phyloP scores from a whole-genome alignment of 495 filamentous ascomycete genomes.

The Emericellopsis terricola region DNA sequence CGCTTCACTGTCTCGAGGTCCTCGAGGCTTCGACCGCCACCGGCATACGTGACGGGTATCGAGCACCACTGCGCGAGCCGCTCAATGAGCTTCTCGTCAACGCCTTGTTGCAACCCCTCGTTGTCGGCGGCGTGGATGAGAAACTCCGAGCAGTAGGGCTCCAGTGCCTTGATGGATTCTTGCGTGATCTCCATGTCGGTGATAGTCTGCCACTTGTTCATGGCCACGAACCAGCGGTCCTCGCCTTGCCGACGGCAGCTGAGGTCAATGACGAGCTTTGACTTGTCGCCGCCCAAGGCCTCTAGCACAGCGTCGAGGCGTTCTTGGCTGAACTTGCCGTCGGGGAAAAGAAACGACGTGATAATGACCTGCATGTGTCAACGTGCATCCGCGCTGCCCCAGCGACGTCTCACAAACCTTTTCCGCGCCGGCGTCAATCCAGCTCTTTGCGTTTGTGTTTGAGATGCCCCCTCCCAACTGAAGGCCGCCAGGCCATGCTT shows the following conservation, averaged over 20 bases:
- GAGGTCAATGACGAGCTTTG: slow-evolving; percentile 83
- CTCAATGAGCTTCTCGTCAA: slow-evolving; percentile 70
- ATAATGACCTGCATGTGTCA: slow-evolving; percentile 97
- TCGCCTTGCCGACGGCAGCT: slow-evolving; percentile 62
- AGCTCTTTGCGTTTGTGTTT: slow-evolving; percentile 61
- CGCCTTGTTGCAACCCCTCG: slow-evolving; percentile 76
- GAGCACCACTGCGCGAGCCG: slow-evolving; percentile 67
- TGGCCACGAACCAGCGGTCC: slow-evolving; percentile 76
- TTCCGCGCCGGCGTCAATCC: slow-evolving; percentile 76
- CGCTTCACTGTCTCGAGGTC: slow-evolving; percentile 66
- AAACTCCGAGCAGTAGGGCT: slow-evolving; percentile 88
- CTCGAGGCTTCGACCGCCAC: slow-evolving; percentile 62
- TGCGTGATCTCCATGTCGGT: slow-evolving; percentile 80
- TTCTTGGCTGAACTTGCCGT: slow-evolving; percentile 55
- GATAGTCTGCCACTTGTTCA: slow-evolving; percentile 96
- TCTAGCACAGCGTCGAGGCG: slow-evolving; percentile 53
- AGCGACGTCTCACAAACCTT: slow-evolving; percentile 37
- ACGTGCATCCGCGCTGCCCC: slow-evolving; percentile 3
- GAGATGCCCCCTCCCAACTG: slow-evolving; percentile 89
- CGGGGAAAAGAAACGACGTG: slow-evolving; percentile 62
- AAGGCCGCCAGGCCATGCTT: slow-evolving; percentile 54
- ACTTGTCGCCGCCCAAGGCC: slow-evolving; percentile 51
- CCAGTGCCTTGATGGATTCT: slow-evolving; percentile 66
- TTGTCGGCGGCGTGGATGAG: slow-evolving; percentile 98
- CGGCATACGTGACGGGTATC: slow-evolving; percentile 90